A percentile compares a stretch with the other conserved stretches of the same genome.
Evolutionary conservation across 495 filamentous ascomycete genomes (phyloP).

Genomic region (Xylaria castorea): DNA sequence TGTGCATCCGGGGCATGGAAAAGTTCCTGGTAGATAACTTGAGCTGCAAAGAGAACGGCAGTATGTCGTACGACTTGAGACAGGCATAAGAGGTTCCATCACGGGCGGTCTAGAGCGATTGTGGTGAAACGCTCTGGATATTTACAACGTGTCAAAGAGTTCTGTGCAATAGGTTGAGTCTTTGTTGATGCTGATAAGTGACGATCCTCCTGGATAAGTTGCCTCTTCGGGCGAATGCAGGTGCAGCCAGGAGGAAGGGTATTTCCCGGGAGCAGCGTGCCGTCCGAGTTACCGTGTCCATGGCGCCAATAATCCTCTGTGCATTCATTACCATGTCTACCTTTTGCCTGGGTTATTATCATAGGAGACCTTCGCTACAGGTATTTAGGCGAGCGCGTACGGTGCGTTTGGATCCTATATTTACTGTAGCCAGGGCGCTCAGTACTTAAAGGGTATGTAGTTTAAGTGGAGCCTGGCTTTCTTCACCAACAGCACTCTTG

Average conservation of each 20-base stretch:
- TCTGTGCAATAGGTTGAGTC: background rate
- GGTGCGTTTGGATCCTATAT: background rate
- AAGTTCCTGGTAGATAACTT: slow-evolving; percentile 9
- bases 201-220: slow-evolving; percentile 7
- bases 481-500: background rate
- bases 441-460: background rate
- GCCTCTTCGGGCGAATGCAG: background rate
- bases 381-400: background rate
- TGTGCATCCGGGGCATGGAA: slow-evolving; percentile 12
- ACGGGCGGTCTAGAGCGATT: background rate
- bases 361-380: background rate
- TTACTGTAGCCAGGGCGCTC: background rate
- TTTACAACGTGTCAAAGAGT: slow-evolving; percentile 1
- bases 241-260: background rate
- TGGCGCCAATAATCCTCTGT: slow-evolving; percentile 19
- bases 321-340: slow-evolving; percentile 12
- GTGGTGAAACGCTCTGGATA: background rate
- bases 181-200: background rate
- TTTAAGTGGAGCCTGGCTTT: background rate
- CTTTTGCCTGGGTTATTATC: background rate
- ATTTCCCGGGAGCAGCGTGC: slow-evolving; percentile 16
- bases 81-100: background rate
- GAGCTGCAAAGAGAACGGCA: background rate
- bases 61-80: slow-evolving; percentile 9
- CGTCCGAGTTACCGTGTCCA: slow-evolving; percentile 20